A percentile compares a stretch with the other conserved stretches of the same genome.
phyloP scores from a whole-genome alignment of 164 flowering plant species.

The Nymphaea thermarum region DNA sequence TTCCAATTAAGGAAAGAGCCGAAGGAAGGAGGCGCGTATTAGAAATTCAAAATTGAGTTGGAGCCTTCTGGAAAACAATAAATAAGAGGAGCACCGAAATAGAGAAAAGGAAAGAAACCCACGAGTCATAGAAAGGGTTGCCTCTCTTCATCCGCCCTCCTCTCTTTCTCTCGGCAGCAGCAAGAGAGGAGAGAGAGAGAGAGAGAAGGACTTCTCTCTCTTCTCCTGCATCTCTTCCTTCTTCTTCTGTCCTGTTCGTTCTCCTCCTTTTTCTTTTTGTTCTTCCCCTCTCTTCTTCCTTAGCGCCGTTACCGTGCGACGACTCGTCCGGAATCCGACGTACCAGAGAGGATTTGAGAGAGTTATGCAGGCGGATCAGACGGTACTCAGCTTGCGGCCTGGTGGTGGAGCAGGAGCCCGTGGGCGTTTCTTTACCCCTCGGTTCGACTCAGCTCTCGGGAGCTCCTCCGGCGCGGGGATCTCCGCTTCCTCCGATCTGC shows the following conservation, averaged over 20 bases:
- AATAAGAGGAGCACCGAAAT: too few relatives aligned
- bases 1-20: too few relatives aligned
- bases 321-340: constrained; percentile 7
- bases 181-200: too few relatives aligned
- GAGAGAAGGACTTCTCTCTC: too few relatives aligned
- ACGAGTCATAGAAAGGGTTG: not conserved
- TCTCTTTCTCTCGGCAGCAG: too few relatives aligned
- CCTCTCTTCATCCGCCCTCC: not conserved
- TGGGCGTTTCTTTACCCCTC: constrained; percentile 47
- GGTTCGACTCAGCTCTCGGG: constrained; percentile 34
- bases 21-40: too few relatives aligned
- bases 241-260: not conserved
- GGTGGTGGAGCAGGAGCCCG: constrained; percentile 65
- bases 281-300: not conserved
- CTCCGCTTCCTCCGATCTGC: constrained; percentile 22
- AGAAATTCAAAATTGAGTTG: too few relatives aligned
- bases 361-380: constrained; percentile 94
- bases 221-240: not conserved
- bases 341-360: constrained; percentile 9
- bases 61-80: too few relatives aligned
- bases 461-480: constrained; percentile 6
- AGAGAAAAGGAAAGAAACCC: not conserved
- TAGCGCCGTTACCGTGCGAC: not conserved
- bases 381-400: constrained; percentile 86
- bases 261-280: not conserved